Conservation (phyloP, 1,284 basidiomycete species). For the Hemileia vastatrix region DNA sequence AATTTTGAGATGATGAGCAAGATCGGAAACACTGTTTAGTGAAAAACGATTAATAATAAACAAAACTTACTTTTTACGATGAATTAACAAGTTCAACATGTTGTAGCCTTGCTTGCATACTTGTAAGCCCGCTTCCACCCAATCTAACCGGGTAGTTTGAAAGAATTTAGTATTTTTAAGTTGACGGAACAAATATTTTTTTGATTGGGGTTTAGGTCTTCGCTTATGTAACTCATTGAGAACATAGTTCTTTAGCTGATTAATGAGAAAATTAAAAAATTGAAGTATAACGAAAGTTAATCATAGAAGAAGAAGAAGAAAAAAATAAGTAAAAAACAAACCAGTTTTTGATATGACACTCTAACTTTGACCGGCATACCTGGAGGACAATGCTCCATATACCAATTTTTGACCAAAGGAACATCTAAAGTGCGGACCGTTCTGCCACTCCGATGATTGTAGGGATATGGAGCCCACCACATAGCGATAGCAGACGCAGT, state of each 20-base stretch:
- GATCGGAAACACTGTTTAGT: too few species aligned
- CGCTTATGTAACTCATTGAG: conserved; percentile 83
- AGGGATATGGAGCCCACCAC: conserved; percentile 98
- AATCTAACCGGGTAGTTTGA: conserved; percentile 93
- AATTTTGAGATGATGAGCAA: neutral
- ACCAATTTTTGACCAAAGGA: conserved; percentile 91
- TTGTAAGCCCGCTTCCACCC: conserved; percentile 98
- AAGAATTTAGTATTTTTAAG: conserved; percentile 99
- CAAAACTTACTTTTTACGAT: conserved; percentile 62
- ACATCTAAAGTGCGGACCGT: conserved; percentile 92
- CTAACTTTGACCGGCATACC: conserved; percentile 95
- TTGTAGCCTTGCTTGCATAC: conserved; percentile 98
- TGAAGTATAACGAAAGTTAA: neutral
- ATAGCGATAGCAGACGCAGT: conserved; percentile 95
- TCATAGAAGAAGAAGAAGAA: neutral
- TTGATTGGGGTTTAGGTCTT: conserved; percentile 90
- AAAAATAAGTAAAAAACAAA: conserved; percentile 26
- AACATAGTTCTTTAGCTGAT: conserved; percentile 76
- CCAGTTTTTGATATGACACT: conserved; percentile 95
- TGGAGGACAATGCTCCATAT: conserved; percentile 90
- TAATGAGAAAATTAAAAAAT: neutral
- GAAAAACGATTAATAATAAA: neutral
- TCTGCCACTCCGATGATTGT: conserved; percentile 79
- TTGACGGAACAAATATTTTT: conserved; percentile 91
- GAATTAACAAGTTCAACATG: conserved; percentile 97